These are phyloP conservation scores for Hyaloscypha hepaticicola DNA, from an alignment of 495 filamentous ascomycete species.

Conservation along the genomic window DNA sequence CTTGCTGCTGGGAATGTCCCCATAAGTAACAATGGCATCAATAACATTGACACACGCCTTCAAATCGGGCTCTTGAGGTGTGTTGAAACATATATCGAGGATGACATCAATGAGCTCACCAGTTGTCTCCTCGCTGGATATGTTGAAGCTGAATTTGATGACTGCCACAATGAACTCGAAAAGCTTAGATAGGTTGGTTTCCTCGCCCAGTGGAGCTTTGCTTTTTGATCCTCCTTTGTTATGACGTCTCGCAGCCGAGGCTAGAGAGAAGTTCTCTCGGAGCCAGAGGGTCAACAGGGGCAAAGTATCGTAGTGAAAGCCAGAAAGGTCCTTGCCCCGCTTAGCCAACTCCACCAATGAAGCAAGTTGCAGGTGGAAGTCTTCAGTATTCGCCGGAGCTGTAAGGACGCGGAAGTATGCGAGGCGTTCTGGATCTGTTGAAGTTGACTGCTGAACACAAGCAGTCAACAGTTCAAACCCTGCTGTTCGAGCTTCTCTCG, in stretches of 20 bases:
- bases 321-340: constrained; percentile 59
- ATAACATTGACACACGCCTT: constrained; percentile 73
- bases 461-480: constrained; percentile 64
- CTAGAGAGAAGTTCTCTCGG: constrained; percentile 51
- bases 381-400: constrained; percentile 47
- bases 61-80: constrained; percentile 70
- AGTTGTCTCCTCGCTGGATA: constrained; percentile 66
- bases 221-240: constrained; percentile 41
- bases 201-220: constrained; percentile 55
- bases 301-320: constrained; percentile 62
- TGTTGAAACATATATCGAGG: constrained; percentile 72
- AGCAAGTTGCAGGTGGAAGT: constrained; percentile 63
- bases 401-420: constrained; percentile 63
- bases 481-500: constrained; percentile 50
- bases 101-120: constrained; percentile 63
- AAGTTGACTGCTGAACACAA: constrained; percentile 58
- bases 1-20: constrained; percentile 65
- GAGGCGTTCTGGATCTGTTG: constrained; percentile 62
- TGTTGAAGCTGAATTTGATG: constrained; percentile 80
- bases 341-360: constrained; percentile 62
- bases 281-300: constrained; percentile 60
- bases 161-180: constrained; percentile 76
- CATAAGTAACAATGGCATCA: constrained; percentile 76
- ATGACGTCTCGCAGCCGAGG: constrained; percentile 46
- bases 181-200: constrained; percentile 64